Evolutionary conservation across 2,329 filamentous ascomycete genomes (phyloP).

Genomic region (Lithohypha guttulata): DNA sequence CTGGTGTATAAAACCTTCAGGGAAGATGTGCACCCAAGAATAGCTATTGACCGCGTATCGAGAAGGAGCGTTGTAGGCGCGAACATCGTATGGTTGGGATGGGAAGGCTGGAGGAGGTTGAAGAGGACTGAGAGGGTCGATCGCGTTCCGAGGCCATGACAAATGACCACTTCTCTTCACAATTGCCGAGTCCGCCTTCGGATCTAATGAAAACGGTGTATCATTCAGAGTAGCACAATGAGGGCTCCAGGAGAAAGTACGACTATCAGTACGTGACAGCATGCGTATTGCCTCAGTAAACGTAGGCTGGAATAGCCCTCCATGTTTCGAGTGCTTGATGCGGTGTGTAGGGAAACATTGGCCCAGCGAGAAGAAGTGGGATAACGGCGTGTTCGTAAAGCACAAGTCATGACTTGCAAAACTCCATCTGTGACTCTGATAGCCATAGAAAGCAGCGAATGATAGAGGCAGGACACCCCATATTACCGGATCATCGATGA

Average conservation of each 20-base stretch:
- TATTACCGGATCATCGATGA: slow-evolving; percentile 89
- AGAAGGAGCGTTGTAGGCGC: slow-evolving; percentile 60
- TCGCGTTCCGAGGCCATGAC: slow-evolving; percentile 38
- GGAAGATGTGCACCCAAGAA: slow-evolving; percentile 91
- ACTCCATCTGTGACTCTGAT: slow-evolving; percentile 67
- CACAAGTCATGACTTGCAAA: slow-evolving; percentile 93
- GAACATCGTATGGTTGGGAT: slow-evolving; percentile 51
- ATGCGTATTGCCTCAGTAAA: slow-evolving; percentile 76
- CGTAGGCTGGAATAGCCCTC: slow-evolving; percentile 82
- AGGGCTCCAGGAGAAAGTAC: slow-evolving; percentile 31
- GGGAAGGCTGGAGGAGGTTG: slow-evolving; percentile 25
- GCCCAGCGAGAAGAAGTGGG: slow-evolving; percentile 75
- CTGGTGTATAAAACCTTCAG: slow-evolving; percentile 90
- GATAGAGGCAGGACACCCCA: slow-evolving; percentile 78
- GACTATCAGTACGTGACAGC: slow-evolving; percentile 44
- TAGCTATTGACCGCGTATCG: slow-evolving; percentile 58
- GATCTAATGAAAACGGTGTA: slow-evolving; percentile 14
- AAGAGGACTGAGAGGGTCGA: slow-evolving; percentile 38
- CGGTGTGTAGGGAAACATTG: slow-evolving; percentile 88
- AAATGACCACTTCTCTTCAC: slow-evolving; percentile 35
- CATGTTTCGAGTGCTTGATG: slow-evolving; percentile 61
- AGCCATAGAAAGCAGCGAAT: slow-evolving; percentile 57
- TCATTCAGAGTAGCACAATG: slow-evolving; percentile 26
- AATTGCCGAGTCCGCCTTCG: slow-evolving; percentile 21
- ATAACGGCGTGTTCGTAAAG: slow-evolving; percentile 62